Conservation (phyloP, 352 stramenopile genomes). For the Pythium oligandrum region DNA sequence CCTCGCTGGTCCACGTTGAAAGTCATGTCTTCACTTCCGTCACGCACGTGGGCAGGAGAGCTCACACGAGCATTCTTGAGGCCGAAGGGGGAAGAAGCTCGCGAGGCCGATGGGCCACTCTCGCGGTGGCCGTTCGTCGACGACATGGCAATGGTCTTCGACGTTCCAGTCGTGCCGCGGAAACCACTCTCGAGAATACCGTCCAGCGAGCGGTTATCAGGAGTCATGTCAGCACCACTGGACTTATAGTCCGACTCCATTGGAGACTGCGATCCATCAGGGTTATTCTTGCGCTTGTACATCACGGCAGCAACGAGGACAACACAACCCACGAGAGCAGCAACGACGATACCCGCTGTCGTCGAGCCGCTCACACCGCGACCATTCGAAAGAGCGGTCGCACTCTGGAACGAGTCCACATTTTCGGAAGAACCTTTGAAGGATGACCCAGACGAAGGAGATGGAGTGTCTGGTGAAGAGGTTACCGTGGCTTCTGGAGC, state of each 20-base stretch:
- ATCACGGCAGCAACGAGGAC: conserved; percentile 32
- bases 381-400: neutral
- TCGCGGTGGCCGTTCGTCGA: conserved; percentile 5
- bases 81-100: conserved; percentile 16
- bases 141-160: conserved; percentile 12
- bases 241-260: conserved; percentile 7
- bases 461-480: conserved; percentile 1
- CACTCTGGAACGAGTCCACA: conserved; percentile 11
- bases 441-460: neutral
- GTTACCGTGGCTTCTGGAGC: neutral
- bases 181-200: conserved; percentile 9
- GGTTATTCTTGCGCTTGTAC: conserved; percentile 26
- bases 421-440: neutral
- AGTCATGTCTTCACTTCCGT: conserved; percentile 13
- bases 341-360: conserved; percentile 16
- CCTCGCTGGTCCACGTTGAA: conserved; percentile 10
- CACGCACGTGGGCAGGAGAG: conserved; percentile 8
- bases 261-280: conserved; percentile 2
- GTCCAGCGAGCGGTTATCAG: conserved; percentile 18
- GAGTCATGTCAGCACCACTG: conserved; percentile 8
- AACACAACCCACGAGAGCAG: conserved; percentile 32
- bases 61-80: conserved; percentile 11
- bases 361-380: neutral
- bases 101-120: neutral
- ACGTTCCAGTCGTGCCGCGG: conserved; percentile 9